Percentiles rank a stretch among this genome's conserved stretches.
Evolutionary conservation across 441 rosid species (phyloP).

Genomic region (Lepidium campestre): DNA sequence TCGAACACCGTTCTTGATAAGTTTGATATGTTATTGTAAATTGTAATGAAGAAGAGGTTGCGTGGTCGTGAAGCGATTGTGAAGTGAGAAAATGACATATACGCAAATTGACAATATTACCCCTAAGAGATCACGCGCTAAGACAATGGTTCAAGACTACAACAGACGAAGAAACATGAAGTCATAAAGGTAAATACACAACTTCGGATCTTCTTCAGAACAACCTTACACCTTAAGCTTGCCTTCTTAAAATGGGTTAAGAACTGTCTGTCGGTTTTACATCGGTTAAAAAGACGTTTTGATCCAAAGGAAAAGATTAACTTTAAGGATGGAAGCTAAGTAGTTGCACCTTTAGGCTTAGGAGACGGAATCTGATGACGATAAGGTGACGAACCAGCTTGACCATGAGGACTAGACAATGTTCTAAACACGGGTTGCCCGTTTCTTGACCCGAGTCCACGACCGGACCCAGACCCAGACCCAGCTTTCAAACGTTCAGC

Average conservation of each 20-base stretch:
- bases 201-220: background rate
- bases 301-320: background rate
- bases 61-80: conserved; percentile 1
- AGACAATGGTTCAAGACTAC: background rate
- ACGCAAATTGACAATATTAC: background rate
- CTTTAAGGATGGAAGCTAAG: background rate
- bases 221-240: conserved; percentile 1
- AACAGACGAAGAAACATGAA: background rate
- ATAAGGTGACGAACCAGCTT: conserved; percentile 59
- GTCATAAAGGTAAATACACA: conserved; percentile 7
- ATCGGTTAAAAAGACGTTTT: conserved; percentile 1
- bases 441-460: conserved; percentile 55
- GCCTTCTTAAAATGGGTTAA: conserved; percentile 8
- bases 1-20: background rate
- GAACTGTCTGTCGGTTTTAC: background rate
- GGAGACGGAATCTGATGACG: conserved; percentile 70
- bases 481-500: conserved; percentile 43
- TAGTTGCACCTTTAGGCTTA: conserved; percentile 32
- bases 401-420: conserved; percentile 71
- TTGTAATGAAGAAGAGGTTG: background rate
- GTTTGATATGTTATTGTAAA: background rate
- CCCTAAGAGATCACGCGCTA: background rate
- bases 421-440: conserved; percentile 57
- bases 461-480: conserved; percentile 52
- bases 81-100: background rate